A percentile compares a stretch with the other conserved stretches of the same genome.
Evolutionary conservation across 805 yeast species (phyloP).

Genomic region (Candida manassasensis): DNA sequence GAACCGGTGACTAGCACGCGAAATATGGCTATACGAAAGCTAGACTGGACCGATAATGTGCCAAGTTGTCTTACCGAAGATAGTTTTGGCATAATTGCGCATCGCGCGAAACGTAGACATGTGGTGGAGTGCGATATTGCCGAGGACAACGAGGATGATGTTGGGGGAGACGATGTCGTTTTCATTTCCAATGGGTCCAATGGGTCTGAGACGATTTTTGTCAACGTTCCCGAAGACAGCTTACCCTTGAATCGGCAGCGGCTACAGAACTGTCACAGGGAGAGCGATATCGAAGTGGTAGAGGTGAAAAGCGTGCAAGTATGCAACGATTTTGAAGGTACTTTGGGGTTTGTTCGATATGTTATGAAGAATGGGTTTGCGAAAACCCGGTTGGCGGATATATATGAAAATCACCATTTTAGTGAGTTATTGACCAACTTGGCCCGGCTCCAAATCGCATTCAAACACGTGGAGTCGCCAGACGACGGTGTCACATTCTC

Average conservation of each 20-base stretch:
- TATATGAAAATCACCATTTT: slow-evolving; percentile 17
- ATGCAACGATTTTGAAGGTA: slow-evolving; percentile 20
- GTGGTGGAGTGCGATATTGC: background rate
- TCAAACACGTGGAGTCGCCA: slow-evolving; percentile 2
- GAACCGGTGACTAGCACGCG: background rate
- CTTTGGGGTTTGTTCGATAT: slow-evolving; percentile 19
- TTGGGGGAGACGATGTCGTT: background rate
- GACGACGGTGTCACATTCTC: slow-evolving; percentile 2
- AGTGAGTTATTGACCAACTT: slow-evolving; percentile 14
- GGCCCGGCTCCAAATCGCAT: slow-evolving; percentile 8
- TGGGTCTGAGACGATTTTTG: background rate
- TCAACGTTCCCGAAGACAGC: background rate
- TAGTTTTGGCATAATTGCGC: background rate
- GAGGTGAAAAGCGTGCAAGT: slow-evolving; percentile 12
- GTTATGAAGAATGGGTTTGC: slow-evolving; percentile 14
- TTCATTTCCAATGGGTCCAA: background rate
- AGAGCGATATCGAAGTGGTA: slow-evolving; percentile 9
- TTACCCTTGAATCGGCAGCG: background rate
- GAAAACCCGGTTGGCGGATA: slow-evolving; percentile 15
- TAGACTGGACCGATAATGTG: slow-evolving; percentile 2
- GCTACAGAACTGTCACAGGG: too few species aligned
- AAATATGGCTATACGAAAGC: slow-evolving; percentile 2
- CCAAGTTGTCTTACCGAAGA: background rate
- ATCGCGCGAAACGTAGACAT: background rate
- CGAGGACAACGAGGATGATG: background rate